These are phyloP conservation scores for Flaveria robusta DNA, from an alignment of 129 eudicot genomes.

Conservation along the genomic window DNA sequence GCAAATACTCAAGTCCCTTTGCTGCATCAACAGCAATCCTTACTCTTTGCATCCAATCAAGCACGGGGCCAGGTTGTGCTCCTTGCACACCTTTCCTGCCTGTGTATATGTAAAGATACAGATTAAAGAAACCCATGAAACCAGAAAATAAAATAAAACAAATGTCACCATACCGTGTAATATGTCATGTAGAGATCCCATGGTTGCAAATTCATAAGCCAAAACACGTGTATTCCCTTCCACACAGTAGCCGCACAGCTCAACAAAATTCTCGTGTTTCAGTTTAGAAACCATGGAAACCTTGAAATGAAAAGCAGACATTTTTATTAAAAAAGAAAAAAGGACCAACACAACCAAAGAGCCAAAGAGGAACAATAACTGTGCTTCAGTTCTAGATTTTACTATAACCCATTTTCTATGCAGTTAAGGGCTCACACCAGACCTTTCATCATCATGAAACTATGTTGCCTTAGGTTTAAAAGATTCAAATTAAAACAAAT, in stretches of 20 bases:
- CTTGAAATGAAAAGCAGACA: constrained; percentile 29
- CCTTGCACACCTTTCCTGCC: constrained; percentile 98
- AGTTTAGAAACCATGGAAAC: constrained; percentile 69
- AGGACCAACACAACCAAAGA: not conserved
- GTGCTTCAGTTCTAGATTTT: not conserved
- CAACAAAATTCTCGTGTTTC: constrained; percentile 79
- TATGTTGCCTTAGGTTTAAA: too few species aligned
- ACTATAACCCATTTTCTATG: not conserved
- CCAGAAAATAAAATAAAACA: not conserved
- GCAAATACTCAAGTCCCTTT: constrained; percentile 91
- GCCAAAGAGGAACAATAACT: not conserved
- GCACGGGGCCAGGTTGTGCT: constrained; percentile 96
- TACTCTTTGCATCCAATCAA: constrained; percentile 95
- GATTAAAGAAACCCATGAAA: constrained; percentile 8
- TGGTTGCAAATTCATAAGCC: constrained; percentile 82
- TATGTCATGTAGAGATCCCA: constrained; percentile 86
- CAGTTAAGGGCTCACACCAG: too few species aligned
- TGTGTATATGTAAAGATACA: constrained; percentile 24
- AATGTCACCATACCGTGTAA: constrained; percentile 52
- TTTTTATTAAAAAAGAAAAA: not conserved
- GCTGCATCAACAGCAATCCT: constrained; percentile 96
- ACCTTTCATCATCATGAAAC: too few species aligned
- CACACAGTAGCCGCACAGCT: constrained; percentile 72
- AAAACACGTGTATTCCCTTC: constrained; percentile 70
- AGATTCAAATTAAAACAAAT: too few species aligned